Conservation (phyloP, 352 stramenopile species). For the Phytophthora foliorum region DNA sequence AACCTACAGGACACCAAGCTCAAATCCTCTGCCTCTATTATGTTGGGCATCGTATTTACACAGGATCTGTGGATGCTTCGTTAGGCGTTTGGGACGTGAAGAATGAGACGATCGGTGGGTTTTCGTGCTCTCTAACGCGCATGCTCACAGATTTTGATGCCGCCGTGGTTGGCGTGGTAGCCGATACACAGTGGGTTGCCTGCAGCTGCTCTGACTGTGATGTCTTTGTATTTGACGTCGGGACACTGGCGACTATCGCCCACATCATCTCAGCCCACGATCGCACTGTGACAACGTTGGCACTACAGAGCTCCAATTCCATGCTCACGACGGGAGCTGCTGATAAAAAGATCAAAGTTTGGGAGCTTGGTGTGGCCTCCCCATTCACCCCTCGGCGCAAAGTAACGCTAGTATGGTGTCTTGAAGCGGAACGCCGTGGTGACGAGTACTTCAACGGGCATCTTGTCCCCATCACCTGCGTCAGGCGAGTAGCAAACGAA, state of each 20-base stretch:
- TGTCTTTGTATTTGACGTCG: slow-evolving; percentile 73
- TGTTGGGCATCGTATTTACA: slow-evolving; percentile 70
- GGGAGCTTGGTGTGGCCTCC: slow-evolving; percentile 48
- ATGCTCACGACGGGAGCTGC: slow-evolving; percentile 63
- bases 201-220: slow-evolving; percentile 77
- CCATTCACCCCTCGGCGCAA: slow-evolving; percentile 42
- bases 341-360: slow-evolving; percentile 76
- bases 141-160: slow-evolving; percentile 81
- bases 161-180: slow-evolving; percentile 72
- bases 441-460: slow-evolving; percentile 69
- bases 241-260: slow-evolving; percentile 50
- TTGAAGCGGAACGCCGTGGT: slow-evolving; percentile 49
- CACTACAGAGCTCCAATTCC: slow-evolving; percentile 54
- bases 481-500: slow-evolving; percentile 72
- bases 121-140: slow-evolving; percentile 50
- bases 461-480: slow-evolving; percentile 58
- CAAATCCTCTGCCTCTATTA: slow-evolving; percentile 79
- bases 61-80: slow-evolving; percentile 68
- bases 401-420: slow-evolving; percentile 40
- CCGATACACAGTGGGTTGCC: slow-evolving; percentile 61
- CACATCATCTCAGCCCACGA: slow-evolving; percentile 66
- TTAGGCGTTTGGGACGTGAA: slow-evolving; percentile 77
- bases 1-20: slow-evolving; percentile 67
- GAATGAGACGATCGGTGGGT: slow-evolving; percentile 62
- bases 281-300: slow-evolving; percentile 56